Evolutionary conservation across 2,329 filamentous ascomycete species (phyloP), one percentile per base, ranked within the genome.

Genomic region (Phaeosphaeria sp.): DNA sequence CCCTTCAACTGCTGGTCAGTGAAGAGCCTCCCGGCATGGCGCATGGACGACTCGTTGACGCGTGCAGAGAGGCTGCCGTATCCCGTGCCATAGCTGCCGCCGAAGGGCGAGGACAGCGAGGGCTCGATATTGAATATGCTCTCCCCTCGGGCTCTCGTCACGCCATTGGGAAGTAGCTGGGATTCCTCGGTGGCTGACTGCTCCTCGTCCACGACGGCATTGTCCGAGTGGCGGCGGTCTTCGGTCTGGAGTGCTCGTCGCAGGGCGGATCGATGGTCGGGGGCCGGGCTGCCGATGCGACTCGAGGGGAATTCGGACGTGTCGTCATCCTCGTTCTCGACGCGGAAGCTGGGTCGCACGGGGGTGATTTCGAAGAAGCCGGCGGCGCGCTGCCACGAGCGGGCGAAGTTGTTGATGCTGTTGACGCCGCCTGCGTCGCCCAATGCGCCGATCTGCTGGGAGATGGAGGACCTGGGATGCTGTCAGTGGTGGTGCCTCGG

Each of bases 341-440:
- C 73, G 52, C 91, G 82, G 73, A 96, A 92, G 33, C 91, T 89
- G 15, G 89, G 88, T 17, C 89, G 87, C 54, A 91, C 89, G 5
- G 92, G 92, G 33, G 95, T 89, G 66, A 97, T 91, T 76, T 97
- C 93, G 63, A 88, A 86, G 77, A 98, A 98, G 56, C 85, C 89
- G 23, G 93, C 92, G 39, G 94, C 94, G 74, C 94, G 89, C 78
- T 94, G 92, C 90, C 93, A 97, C 68, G 92, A 96, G 59, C 90
- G 87, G 46, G 93, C 91, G 74, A 98, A 98, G 71, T 93, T 96
- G 72, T 95, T 90, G 69, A 98, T 90, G 77, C 91, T 96, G 81
- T 98, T 98, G 60, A 93, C 90, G 50, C 94, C 94, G 63, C 94
- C 95, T 48, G 91, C 89, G 59, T 96, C 89, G 65, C 91, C 69